A percentile compares a stretch with the other conserved stretches of the same genome.
Conservation (phyloP, 768 basidiomycete genomes). For the Tubosaeta sp. region DNA sequence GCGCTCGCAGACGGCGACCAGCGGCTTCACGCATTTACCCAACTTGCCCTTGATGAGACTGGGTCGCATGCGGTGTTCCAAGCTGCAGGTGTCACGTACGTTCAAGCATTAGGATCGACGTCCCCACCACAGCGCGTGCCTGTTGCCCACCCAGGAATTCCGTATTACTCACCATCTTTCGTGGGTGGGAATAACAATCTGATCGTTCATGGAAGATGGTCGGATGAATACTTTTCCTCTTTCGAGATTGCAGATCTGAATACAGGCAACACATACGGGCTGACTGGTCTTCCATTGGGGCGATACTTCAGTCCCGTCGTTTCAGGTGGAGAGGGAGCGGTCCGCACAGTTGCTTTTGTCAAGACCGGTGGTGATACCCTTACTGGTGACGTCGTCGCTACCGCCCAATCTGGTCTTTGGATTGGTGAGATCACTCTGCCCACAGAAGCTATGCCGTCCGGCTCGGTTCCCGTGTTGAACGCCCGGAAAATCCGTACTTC, state of each 20-base stretch:
- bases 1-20: constrained; percentile 52
- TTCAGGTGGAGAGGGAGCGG: constrained; percentile 38
- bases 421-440: constrained; percentile 57
- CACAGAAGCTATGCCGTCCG: constrained; percentile 14
- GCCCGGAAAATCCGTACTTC: constrained; percentile 49
- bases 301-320: constrained; percentile 60
- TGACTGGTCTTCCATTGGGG: constrained; percentile 58
- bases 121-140: constrained; percentile 41
- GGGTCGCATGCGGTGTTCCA: constrained; percentile 59
- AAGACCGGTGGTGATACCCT: constrained; percentile 57
- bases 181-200: constrained; percentile 36
- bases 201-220: constrained; percentile 67
- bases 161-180: constrained; percentile 70
- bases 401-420: constrained; percentile 60
- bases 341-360: constrained; percentile 56
- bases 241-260: constrained; percentile 60
- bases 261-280: constrained; percentile 40
- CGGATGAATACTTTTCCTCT: constrained; percentile 54
- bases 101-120: constrained; percentile 22
- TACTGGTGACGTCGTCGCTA: constrained; percentile 63
- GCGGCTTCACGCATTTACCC: constrained; percentile 58
- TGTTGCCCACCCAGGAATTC: constrained; percentile 39
- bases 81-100: constrained; percentile 48
- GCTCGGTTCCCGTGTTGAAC: constrained; percentile 40
- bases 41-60: constrained; percentile 51